These are phyloP conservation scores for Leucocoprinus birnbaumii DNA, from an alignment of 768 basidiomycete species.

Conservation along the genomic window DNA sequence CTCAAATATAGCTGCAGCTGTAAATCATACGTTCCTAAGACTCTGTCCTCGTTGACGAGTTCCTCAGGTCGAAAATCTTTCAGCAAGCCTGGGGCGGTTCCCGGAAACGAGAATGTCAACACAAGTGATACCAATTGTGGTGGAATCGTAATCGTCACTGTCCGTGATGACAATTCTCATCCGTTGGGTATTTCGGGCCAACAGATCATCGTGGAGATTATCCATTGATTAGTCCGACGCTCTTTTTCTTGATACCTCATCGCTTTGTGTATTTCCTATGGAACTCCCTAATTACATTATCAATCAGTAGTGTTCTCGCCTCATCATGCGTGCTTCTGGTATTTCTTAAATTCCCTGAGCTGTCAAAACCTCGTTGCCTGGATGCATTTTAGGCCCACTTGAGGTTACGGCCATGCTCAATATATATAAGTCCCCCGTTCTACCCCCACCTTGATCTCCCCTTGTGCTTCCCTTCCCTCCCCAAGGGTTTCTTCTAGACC, in stretches of 20 bases:
- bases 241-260: neutral
- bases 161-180: constrained; percentile 23
- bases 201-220: constrained; percentile 18
- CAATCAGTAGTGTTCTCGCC: too few species aligned
- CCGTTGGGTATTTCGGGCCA: constrained; percentile 24
- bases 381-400: too few species aligned
- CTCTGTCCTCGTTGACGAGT: neutral
- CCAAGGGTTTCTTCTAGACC: too few species aligned
- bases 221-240: neutral
- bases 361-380: too few species aligned
- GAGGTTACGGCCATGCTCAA: too few species aligned
- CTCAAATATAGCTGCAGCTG: constrained; percentile 3
- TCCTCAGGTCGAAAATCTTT: neutral
- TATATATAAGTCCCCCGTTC: too few species aligned
- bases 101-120: neutral
- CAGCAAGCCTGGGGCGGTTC: neutral
- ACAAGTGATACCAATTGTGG: constrained; percentile 13
- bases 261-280: neutral
- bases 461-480: too few species aligned
- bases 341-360: too few species aligned
- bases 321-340: too few species aligned
- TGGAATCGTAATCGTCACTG: constrained; percentile 21
- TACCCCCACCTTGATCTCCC: too few species aligned
- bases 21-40: neutral
- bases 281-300: too few species aligned